Evolutionary conservation across 441 rosid species (phyloP).

Genomic region (Mallotus japonicus): DNA sequence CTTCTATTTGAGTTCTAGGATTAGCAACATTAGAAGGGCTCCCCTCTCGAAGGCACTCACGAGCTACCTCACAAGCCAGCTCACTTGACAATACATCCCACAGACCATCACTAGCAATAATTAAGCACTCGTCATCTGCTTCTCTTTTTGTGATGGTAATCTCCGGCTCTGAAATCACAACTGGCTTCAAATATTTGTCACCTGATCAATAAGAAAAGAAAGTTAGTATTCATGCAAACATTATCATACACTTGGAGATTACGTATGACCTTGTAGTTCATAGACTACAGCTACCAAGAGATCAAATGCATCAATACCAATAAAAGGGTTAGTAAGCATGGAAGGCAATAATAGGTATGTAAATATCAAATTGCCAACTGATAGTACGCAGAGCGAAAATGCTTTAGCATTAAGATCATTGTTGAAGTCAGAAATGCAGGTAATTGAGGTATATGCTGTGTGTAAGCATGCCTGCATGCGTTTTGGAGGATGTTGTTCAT

Average conservation of each 20-base stretch:
- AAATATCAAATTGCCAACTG: neutral
- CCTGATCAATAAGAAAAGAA: constrained; percentile 32
- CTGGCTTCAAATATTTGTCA: constrained; percentile 54
- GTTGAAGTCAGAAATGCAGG: too few species aligned
- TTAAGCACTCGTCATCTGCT: constrained; percentile 49
- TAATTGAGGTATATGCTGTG: too few species aligned
- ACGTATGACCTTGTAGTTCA: neutral
- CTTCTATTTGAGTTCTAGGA: constrained; percentile 28
- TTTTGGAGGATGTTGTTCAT: too few species aligned
- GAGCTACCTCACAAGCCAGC: constrained; percentile 50
- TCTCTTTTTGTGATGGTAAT: constrained; percentile 42
- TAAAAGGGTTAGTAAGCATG: neutral
- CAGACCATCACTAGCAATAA: constrained; percentile 62
- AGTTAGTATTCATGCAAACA: neutral
- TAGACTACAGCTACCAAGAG: neutral
- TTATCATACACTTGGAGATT: neutral
- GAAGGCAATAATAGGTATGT: neutral
- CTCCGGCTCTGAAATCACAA: constrained; percentile 53
- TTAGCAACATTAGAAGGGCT: constrained; percentile 22
- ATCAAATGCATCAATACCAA: neutral
- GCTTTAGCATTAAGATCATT: neutral
- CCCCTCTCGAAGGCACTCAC: constrained; percentile 40
- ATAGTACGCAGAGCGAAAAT: neutral
- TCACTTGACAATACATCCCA: constrained; percentile 60
- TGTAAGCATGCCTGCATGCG: too few species aligned